phyloP scores from a whole-genome alignment of 2,329 filamentous ascomycete genomes.

The Sporothrix euskadiensis region DNA sequence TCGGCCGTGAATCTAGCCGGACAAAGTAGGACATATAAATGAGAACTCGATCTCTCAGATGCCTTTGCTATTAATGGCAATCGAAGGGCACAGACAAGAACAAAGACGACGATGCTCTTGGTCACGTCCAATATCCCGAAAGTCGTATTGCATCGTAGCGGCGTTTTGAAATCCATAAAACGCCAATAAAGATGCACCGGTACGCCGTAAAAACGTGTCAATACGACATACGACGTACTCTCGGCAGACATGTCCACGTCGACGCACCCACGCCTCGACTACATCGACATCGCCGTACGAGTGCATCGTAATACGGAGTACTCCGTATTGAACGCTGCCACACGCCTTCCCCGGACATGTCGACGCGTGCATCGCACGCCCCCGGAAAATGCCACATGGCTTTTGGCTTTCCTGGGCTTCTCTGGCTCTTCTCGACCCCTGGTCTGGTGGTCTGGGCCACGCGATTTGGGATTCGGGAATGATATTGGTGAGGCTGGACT shows the following conservation, averaged over 20 bases:
- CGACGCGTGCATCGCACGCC: background rate
- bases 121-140: background rate
- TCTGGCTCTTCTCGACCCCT: background rate
- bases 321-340: background rate
- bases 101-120: background rate
- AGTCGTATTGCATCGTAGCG: background rate
- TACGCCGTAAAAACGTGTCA: background rate
- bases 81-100: background rate
- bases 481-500: background rate
- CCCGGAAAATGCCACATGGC: slow-evolving; percentile 17
- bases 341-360: slow-evolving; percentile 1
- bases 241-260: background rate
- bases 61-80: background rate
- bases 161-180: background rate
- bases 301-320: background rate
- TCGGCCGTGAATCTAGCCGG: background rate
- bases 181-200: background rate
- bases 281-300: background rate
- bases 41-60: background rate
- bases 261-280: background rate
- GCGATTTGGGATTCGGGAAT: background rate
- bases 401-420: background rate
- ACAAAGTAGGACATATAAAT: background rate
- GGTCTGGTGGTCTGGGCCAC: background rate
- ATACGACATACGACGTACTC: background rate